A percentile compares a stretch with the other conserved stretches of the same genome.
phyloP scores from a whole-genome alignment of 2,329 filamentous ascomycete species.

The Beauveria scarabaeidicola region DNA sequence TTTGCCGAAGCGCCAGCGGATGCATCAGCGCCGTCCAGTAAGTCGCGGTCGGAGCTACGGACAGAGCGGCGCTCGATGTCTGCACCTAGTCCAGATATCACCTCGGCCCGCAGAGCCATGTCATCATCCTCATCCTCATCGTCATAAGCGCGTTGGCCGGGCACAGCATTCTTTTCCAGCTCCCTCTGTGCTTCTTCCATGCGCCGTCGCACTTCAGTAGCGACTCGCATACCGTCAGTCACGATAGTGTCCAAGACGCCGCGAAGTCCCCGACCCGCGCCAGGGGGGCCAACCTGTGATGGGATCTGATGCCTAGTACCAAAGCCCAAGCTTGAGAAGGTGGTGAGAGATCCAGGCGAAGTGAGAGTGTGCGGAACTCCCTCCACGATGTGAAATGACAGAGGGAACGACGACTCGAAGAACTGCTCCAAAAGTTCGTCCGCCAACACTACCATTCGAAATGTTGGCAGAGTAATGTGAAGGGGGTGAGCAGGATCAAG shows the following conservation, averaged over 20 bases:
- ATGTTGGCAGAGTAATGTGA: constrained; percentile 92
- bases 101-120: constrained; percentile 24
- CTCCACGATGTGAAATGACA: constrained; percentile 82
- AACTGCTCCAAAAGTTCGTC: constrained; percentile 95
- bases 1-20: constrained; percentile 45
- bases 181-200: constrained; percentile 96
- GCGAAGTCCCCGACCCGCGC: constrained; percentile 65
- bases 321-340: constrained; percentile 67
- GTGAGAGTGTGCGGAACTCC: constrained; percentile 31
- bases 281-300: constrained; percentile 30
- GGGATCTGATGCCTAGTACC: constrained; percentile 32
- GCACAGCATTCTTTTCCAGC: constrained; percentile 66
- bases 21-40: constrained; percentile 67
- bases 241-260: constrained; percentile 97
- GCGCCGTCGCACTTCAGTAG: constrained; percentile 78
- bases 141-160: constrained; percentile 55
- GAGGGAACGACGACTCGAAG: constrained; percentile 91
- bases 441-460: constrained; percentile 95
- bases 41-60: constrained; percentile 57
- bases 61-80: constrained; percentile 57
- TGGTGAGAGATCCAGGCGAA: constrained; percentile 57
- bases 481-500: constrained; percentile 88
- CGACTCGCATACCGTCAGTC: constrained; percentile 92
- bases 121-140: constrained; percentile 61
- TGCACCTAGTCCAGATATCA: constrained; percentile 29